These are phyloP conservation scores for Fusarium fujikuroi DNA, from an alignment of 2,329 filamentous ascomycete genomes.

Conservation along the genomic window DNA sequence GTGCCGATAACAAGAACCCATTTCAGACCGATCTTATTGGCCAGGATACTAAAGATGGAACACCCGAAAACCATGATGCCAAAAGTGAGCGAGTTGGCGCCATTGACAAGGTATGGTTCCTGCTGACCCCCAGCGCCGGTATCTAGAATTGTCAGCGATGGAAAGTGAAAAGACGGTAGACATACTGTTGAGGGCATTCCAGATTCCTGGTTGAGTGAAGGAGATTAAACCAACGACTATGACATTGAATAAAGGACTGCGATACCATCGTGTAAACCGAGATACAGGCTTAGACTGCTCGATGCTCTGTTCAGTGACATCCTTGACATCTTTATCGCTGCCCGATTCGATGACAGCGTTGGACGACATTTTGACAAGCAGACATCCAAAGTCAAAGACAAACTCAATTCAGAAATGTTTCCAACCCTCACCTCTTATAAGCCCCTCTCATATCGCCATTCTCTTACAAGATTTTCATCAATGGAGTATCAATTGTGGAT, in stretches of 20 bases:
- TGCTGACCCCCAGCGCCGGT: slow-evolving; percentile 65
- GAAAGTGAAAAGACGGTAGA: fast-evolving
- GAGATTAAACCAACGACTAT: slow-evolving; percentile 63
- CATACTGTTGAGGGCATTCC: slow-evolving; percentile 64
- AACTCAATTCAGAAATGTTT: not conserved
- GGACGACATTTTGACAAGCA: slow-evolving; percentile 20
- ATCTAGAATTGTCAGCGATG: slow-evolving; percentile 26
- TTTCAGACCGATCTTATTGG: slow-evolving; percentile 61
- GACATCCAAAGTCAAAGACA: not conserved
- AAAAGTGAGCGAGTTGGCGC: slow-evolving; percentile 42
- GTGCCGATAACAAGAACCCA: slow-evolving; percentile 59
- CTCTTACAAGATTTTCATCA: not conserved
- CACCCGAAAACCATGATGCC: slow-evolving; percentile 59
- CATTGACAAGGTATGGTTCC: slow-evolving; percentile 56
- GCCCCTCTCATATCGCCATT: not conserved
- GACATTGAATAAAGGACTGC: slow-evolving; percentile 59
- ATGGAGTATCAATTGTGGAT: slow-evolving; percentile 24
- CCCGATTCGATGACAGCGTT: slow-evolving; percentile 15
- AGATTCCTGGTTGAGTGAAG: slow-evolving; percentile 62
- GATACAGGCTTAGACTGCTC: slow-evolving; percentile 35
- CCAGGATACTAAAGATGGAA: slow-evolving; percentile 54
- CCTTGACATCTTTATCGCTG: slow-evolving; percentile 34
- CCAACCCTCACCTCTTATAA: not conserved
- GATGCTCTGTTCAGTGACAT: slow-evolving; percentile 14
- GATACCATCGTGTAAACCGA: slow-evolving; percentile 40